A percentile compares a stretch with the other conserved stretches of the same genome.
These are phyloP conservation scores for Xylaria sp. DNA, from an alignment of 2,329 filamentous ascomycete genomes.

Conservation along the genomic window DNA sequence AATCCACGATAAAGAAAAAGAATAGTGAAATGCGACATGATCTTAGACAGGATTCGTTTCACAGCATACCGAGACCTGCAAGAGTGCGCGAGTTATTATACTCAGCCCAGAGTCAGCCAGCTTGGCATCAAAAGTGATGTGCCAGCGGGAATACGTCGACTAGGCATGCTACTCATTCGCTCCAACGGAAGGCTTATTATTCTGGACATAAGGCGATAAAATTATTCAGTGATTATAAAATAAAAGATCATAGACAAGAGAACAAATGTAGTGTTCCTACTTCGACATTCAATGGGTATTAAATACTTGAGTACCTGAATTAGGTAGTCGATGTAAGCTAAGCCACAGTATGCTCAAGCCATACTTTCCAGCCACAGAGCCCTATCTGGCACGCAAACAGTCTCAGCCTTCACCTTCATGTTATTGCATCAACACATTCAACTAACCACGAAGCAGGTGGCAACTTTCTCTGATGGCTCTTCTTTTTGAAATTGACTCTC, in stretches of 20 bases:
- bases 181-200: neutral
- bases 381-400: neutral
- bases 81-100: neutral
- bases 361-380: neutral
- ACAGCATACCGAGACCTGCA: neutral
- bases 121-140: neutral
- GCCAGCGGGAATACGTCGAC: neutral
- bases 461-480: constrained; percentile 40
- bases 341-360: neutral
- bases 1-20: neutral
- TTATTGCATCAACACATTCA: neutral
- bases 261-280: too few relatives aligned
- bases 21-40: neutral
- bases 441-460: neutral
- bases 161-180: too few relatives aligned
- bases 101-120: neutral
- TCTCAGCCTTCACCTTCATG: neutral
- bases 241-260: neutral
- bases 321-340: neutral
- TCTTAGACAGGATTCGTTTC: neutral
- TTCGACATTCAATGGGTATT: neutral
- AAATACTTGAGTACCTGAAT: too few relatives aligned
- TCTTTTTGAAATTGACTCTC: constrained; percentile 31
- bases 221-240: neutral
- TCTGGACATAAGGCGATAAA: neutral